Evolutionary conservation across 345 rosid genomes (phyloP).

Genomic region (Firmiana major): DNA sequence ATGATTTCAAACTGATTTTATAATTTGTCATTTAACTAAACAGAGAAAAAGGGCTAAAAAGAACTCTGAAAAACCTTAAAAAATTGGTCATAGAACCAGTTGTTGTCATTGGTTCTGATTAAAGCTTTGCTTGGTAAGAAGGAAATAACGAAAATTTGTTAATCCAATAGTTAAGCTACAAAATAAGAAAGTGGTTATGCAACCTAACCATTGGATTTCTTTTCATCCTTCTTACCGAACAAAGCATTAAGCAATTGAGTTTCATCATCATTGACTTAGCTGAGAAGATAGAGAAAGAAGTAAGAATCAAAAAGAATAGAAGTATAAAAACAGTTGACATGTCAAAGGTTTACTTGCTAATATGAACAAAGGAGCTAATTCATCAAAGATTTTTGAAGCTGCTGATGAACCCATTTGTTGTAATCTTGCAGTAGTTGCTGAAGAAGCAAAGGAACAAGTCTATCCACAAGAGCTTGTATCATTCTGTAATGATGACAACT

Average conservation of each 20-base stretch:
- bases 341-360: neutral
- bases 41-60: no score
- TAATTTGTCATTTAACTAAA: neutral
- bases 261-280: neutral
- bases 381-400: neutral
- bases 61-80: neutral
- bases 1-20: neutral
- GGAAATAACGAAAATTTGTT: no score
- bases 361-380: neutral
- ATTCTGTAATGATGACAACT: conserved; percentile 43
- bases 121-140: neutral
- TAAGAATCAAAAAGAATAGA: neutral
- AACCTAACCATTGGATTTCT: no score
- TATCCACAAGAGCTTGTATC: conserved; percentile 77
- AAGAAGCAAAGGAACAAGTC: conserved; percentile 61
- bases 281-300: no score
- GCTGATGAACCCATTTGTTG: conserved; percentile 48
- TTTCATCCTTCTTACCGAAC: no score
- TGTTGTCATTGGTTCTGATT: no score
- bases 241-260: neutral
- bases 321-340: neutral
- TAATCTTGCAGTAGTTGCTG: conserved; percentile 62
- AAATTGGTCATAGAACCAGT: no score
- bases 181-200: no score
- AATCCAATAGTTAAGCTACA: no score